Evolutionary conservation across 768 basidiomycete genomes (phyloP).

Genomic region (Pulveroboletus sp.): DNA sequence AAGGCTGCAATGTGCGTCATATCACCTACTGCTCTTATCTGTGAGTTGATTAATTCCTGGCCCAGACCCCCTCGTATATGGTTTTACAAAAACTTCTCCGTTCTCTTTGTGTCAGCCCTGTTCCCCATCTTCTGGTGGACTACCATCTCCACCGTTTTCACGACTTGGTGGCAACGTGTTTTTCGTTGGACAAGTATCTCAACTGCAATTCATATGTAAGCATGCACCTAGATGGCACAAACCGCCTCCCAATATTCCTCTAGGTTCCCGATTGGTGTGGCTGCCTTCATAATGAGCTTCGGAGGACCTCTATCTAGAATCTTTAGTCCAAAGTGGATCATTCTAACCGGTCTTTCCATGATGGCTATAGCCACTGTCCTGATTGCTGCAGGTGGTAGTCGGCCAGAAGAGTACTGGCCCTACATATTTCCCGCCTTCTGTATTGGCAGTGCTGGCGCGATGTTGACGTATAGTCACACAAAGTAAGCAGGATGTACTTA

Average conservation of each 20-base stretch:
- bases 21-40: background rate
- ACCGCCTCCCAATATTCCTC: background rate
- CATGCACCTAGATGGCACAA: background rate
- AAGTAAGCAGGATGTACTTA: conserved; percentile 34
- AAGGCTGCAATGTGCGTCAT: conserved; percentile 39
- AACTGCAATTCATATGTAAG: conserved; percentile 38
- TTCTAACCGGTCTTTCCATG: conserved; percentile 38
- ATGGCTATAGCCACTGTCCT: conserved; percentile 37
- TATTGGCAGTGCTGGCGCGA: conserved; percentile 43
- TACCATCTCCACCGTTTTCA: conserved; percentile 31
- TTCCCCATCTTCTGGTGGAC: conserved; percentile 42
- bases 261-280: conserved; percentile 40
- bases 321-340: conserved; percentile 41
- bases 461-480: conserved; percentile 42
- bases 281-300: conserved; percentile 35
- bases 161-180: conserved; percentile 38
- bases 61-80: conserved; percentile 39
- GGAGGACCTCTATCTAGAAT: conserved; percentile 36
- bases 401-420: conserved; percentile 41
- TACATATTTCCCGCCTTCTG: conserved; percentile 47
- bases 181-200: conserved; percentile 40
- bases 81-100: conserved; percentile 38
- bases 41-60: background rate
- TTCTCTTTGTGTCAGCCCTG: conserved; percentile 36
- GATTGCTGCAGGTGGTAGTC: conserved; percentile 40